These are phyloP conservation scores for Triticum urartu DNA, from an alignment of 176 grass and related monocot species.

Conservation along the genomic window DNA sequence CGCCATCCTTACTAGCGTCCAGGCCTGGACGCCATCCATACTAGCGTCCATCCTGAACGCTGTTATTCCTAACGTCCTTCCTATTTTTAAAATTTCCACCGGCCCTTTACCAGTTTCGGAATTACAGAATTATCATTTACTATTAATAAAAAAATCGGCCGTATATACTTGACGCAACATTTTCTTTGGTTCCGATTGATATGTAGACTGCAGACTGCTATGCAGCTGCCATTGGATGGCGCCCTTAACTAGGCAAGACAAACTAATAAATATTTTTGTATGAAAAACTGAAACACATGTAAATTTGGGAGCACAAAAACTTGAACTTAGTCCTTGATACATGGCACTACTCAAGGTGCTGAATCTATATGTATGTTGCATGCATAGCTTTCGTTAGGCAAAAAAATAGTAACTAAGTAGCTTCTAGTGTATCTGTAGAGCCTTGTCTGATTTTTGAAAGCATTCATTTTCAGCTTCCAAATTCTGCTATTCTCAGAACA, in stretches of 20 bases:
- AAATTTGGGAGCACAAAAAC: background rate
- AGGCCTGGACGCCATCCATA: too few species aligned
- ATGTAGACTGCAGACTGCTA: too few species aligned
- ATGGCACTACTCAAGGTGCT: background rate
- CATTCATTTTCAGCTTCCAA: background rate
- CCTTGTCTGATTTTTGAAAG: background rate
- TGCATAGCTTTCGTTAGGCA: background rate
- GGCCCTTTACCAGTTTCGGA: too few species aligned
- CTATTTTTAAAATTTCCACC: too few species aligned
- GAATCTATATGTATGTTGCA: background rate
- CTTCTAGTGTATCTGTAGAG: too few species aligned
- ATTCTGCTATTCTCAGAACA: background rate
- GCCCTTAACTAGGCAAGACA: background rate
- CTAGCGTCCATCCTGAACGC: too few species aligned
- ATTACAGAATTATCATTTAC: too few species aligned
- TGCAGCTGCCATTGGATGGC: background rate
- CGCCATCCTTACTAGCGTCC: too few species aligned
- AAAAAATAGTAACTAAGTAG: background rate
- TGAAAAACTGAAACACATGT: background rate
- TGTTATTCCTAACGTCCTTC: too few species aligned
- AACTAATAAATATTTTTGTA: background rate
- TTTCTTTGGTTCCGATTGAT: background rate
- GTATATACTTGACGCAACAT: background rate
- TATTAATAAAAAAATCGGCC: too few species aligned
- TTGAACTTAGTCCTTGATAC: background rate